A percentile compares a stretch with the other conserved stretches of the same genome.
phyloP scores from a whole-genome alignment of 1,139 yeast species.

The Tardiomyces depauwii region DNA sequence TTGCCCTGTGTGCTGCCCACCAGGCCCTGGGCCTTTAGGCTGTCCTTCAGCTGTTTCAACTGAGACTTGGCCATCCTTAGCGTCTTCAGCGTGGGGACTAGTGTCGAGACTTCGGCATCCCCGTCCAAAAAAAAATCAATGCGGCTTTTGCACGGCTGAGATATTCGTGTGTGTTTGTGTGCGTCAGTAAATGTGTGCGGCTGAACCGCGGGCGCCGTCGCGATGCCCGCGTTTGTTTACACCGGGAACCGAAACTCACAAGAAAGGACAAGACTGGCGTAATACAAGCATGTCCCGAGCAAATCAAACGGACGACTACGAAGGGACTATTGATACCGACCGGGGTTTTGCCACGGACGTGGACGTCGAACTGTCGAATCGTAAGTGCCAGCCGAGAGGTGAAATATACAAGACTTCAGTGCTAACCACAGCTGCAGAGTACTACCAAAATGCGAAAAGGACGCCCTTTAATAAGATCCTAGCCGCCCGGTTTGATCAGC shows the following conservation, averaged over 20 bases:
- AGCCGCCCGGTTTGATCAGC: neutral
- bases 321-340: neutral
- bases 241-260: neutral
- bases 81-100: neutral
- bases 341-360: neutral
- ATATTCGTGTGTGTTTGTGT: neutral
- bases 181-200: neutral
- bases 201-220: neutral
- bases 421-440: neutral
- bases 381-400: neutral
- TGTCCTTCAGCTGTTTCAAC: constrained; percentile 68
- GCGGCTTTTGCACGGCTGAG: neutral
- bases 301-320: neutral
- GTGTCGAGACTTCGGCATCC: neutral
- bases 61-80: constrained; percentile 80
- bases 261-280: neutral
- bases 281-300: neutral
- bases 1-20: constrained; percentile 69
- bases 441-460: neutral
- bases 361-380: neutral
- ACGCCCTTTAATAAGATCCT: neutral
- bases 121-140: neutral
- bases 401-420: neutral
- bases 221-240: neutral
- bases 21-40: constrained; percentile 65